Percentiles rank a stretch among this genome's conserved stretches.
Conservation (phyloP, 805 yeast species). For the Wickerhamomyces rabaulensis region DNA sequence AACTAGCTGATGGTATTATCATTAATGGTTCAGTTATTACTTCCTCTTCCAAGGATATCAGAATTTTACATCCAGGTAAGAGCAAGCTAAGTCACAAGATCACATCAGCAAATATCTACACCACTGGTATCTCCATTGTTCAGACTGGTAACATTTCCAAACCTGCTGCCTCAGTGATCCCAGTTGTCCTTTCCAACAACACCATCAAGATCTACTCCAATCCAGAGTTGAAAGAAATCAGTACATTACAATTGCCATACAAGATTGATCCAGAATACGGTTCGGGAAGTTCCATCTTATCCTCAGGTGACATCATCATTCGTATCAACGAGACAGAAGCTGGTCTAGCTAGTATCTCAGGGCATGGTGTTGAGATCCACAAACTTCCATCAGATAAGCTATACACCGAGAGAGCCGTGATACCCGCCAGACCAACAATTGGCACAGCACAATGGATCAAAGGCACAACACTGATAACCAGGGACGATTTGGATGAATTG, state of each 20-base stretch:
- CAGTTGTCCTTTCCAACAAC: conserved; percentile 41
- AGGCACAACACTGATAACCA: conserved; percentile 60
- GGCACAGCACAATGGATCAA: conserved; percentile 82
- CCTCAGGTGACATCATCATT: conserved; percentile 53
- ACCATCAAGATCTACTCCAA: conserved; percentile 42
- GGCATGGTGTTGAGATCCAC: conserved; percentile 28
- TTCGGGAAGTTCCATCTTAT: conserved; percentile 39
- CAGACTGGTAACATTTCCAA: conserved; percentile 20
- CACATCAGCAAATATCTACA: conserved; percentile 40
- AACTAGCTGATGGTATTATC: conserved; percentile 53
- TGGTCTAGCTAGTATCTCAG: conserved; percentile 44
- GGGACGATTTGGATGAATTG: conserved; percentile 56
- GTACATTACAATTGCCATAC: conserved; percentile 41
- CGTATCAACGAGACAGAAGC: conserved; percentile 53
- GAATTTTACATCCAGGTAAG: conserved; percentile 57
- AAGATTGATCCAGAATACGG: conserved; percentile 35
- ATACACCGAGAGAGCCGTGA: conserved; percentile 60
- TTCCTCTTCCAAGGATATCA: conserved; percentile 52
- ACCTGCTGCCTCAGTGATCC: conserved; percentile 42
- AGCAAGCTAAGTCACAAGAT: conserved; percentile 60
- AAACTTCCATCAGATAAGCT: conserved; percentile 44
- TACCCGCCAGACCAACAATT: conserved; percentile 77
- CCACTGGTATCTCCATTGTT: conserved; percentile 48
- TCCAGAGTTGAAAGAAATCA: conserved; percentile 60
- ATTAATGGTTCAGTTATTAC: conserved; percentile 60